Conservation (phyloP, 2,329 filamentous ascomycete species). For the Shiraia bambusicola region DNA sequence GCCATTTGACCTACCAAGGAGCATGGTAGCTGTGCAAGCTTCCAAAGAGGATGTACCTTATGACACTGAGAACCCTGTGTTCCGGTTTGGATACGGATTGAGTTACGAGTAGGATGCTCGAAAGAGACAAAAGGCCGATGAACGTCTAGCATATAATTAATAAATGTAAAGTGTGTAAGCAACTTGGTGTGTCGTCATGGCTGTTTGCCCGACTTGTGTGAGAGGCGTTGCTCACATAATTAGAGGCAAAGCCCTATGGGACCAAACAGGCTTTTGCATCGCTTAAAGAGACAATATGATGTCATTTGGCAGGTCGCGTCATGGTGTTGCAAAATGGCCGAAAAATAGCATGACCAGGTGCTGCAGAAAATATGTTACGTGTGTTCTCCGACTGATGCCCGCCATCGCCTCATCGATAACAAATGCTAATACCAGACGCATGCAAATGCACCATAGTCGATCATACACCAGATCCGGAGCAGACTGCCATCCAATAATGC, state of each 20-base stretch:
- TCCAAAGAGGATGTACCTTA: constrained; percentile 41
- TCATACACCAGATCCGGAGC: constrained; percentile 5
- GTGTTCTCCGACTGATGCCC: no score
- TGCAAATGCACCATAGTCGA: background rate
- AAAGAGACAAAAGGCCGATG: no score
- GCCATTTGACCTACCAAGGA: constrained; percentile 53
- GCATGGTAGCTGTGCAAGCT: constrained; percentile 47
- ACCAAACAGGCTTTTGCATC: no score
- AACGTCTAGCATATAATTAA: background rate
- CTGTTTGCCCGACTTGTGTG: background rate
- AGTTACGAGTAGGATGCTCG: constrained; percentile 23
- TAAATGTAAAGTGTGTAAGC: background rate
- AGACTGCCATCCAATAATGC: constrained; percentile 18
- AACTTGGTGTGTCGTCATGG: background rate
- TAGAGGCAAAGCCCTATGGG: no score
- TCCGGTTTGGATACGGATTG: constrained; percentile 40
- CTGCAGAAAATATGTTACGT: no score
- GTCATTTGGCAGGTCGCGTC: no score
- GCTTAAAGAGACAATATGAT: no score
- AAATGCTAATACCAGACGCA: no score
- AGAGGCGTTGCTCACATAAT: background rate
- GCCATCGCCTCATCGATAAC: no score
- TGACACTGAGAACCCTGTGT: constrained; percentile 41
- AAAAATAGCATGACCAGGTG: no score
- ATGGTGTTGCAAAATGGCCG: no score